Base-by-base conservation (phyloP, 495 filamentous ascomycete species). In the Aspergillus carlsbadensis region DNA sequence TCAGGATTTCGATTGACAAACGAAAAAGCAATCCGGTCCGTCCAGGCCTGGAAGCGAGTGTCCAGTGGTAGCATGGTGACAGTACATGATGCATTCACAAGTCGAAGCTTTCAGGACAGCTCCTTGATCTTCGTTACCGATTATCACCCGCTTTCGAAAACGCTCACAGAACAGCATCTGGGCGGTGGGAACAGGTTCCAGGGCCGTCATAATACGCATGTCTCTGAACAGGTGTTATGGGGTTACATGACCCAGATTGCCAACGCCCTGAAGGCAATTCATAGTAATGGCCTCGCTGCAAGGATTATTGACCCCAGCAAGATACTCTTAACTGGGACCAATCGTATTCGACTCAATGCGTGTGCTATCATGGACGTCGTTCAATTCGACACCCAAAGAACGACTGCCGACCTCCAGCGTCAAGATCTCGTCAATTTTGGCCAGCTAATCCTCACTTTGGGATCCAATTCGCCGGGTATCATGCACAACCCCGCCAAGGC, bases 101-200 rank as follows among this genome's bases (percentile, higher is more conserved):
- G 90, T 39, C 78, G 90, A 36, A 87, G 86, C 43, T 98, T 98
- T 72, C 89, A 91, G 56, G 95, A 98, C 64, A 95, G 88, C 69
- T 98, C 95, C 14, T 79, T 98, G 50, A 87, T 98, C 56, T 89
- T 98, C 67, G 91, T 95, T 33, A 95, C 89, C 54, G 90, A 95
- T 68, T 98, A 93, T 65, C 89, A 95, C 65, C 95, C 94, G 1
- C 74, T 91, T 20, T 88, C 93, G 22, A 95, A 94, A 71, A 96
- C 94, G 3, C 78, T 98, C 13, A 84, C 85, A 31, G 93, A 98
- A 64, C 84, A 90, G 56, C 87, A 96, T 59, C 85, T 96, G 58
- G 80, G 82, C 35, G 68, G 73, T 14, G 80, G 77, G 45, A 75
- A 78, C 52, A 74, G 83, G 58, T 85, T 79, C 59, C 70, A 73